phyloP scores from a whole-genome alignment of 1,284 basidiomycete genomes.

The Leccinum subrobustum region DNA sequence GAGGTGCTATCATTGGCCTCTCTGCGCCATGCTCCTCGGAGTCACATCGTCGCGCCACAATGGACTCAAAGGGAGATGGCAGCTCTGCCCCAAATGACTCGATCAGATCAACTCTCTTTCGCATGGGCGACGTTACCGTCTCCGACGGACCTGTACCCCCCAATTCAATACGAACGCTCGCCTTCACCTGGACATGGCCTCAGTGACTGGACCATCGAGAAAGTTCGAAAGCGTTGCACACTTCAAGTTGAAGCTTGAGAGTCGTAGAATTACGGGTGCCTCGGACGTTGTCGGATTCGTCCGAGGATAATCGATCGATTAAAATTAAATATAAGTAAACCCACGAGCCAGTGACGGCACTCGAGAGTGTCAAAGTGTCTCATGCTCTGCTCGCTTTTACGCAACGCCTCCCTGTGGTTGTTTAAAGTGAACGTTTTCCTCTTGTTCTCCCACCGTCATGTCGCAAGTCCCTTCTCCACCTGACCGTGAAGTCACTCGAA shows the following conservation, averaged over 20 bases:
- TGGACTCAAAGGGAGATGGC: too few relatives aligned
- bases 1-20: too few relatives aligned
- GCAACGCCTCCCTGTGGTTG: neutral
- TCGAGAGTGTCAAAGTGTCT: too few relatives aligned
- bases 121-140: too few relatives aligned
- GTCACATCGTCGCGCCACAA: too few relatives aligned
- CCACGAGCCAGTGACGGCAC: neutral
- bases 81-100: too few relatives aligned
- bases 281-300: neutral
- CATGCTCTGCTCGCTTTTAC: constrained; percentile 4
- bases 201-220: neutral
- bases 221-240: neutral
- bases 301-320: neutral
- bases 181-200: too few relatives aligned
- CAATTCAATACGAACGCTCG: too few relatives aligned
- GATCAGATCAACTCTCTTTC: too few relatives aligned
- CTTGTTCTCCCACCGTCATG: constrained; percentile 15
- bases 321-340: neutral
- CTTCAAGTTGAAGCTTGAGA: neutral
- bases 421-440: neutral
- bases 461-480: neutral
- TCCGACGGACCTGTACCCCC: too few relatives aligned
- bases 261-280: neutral
- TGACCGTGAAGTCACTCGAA: constrained; percentile 7
- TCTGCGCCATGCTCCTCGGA: too few relatives aligned